Evolutionary conservation across 2,329 filamentous ascomycete genomes (phyloP), one percentile per base, ranked within the genome.

Genomic region (Diaporthe humulicola): DNA sequence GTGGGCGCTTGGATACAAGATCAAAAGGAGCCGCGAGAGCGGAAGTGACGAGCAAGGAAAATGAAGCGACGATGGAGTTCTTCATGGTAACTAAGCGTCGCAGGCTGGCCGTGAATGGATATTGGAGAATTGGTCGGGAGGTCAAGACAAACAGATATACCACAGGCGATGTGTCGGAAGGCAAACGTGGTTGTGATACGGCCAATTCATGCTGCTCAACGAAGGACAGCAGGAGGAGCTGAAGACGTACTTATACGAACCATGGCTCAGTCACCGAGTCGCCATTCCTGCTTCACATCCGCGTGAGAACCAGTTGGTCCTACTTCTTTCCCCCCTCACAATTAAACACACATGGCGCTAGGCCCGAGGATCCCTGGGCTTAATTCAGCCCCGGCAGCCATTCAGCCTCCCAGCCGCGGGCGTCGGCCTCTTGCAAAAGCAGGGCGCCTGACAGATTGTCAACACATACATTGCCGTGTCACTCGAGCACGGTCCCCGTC

Each of bases 1-100:
- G 78, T 15, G 75, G 50, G 2, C 80, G 80, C 52, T 81, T 81
- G n/a, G 80, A 78, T 48, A 82, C 60, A 8, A 81, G 71, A 28
- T 74, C 60, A 38, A 74, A 74, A n/a, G 73, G 73, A 33, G 48
- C 33, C 30, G 73, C 48, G 14, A 71, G 9, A 28, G 30, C 73
- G 17, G 12, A n/a, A 22, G 38, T 12, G 17, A 42, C 28, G 15
- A 71, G 40, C 4, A 66, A 3, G 38, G 57, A 58, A 8, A 71
- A 52, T 7, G 36, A 15, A 22, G 61, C 15, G 9, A 66, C n/a
- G 3, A n/a, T 58, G 28, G 22, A 19, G 17, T 4, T 45, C 30
- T 71, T 74, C 73, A 74, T 74, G 17, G 19, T 71, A 12, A 45
- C 12, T 2, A 4, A 19, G n/a, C 12, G 14, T 7, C 15, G 4